Conservation (phyloP, 78 protist species). For the Dictyostelium firmibasis region DNA sequence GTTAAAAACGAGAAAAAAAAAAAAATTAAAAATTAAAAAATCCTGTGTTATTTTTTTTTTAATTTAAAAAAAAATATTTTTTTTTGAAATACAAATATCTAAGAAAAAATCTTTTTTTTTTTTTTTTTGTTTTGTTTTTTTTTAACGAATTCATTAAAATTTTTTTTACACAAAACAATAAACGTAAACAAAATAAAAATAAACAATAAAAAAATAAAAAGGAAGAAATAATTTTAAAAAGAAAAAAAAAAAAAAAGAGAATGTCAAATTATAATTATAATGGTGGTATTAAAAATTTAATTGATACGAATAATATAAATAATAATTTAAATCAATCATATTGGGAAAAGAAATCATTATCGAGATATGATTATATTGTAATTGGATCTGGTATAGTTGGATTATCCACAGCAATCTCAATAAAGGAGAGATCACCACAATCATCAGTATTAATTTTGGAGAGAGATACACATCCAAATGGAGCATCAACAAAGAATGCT, state of each 20-base stretch:
- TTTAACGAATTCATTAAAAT: no score
- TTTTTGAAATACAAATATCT: no score
- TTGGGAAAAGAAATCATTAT: conserved; percentile 31
- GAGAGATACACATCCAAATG: conserved; percentile 17
- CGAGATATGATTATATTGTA: conserved; percentile 29
- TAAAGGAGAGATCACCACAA: neutral
- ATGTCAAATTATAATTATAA: neutral
- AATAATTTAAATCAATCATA: neutral
- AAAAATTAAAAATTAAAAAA: no score
- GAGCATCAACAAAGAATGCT: conserved; percentile 38
- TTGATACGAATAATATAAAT: neutral
- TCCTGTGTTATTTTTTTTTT: no score
- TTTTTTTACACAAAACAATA: no score
- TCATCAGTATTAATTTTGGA: neutral
- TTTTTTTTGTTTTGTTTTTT: neutral
- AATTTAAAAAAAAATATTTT: no score
- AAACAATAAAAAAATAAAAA: neutral
- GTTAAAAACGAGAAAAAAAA: no score
- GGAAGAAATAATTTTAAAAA: neutral
- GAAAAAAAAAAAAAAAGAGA: neutral
- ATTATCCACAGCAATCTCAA: conserved; percentile 3
- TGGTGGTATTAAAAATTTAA: neutral
- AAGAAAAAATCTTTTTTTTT: no score
- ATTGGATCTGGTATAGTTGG: conserved; percentile 52
- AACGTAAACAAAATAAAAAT: neutral